Evolutionary conservation across 306 rosid genomes (phyloP).

Genomic region (Fagus crenata): DNA sequence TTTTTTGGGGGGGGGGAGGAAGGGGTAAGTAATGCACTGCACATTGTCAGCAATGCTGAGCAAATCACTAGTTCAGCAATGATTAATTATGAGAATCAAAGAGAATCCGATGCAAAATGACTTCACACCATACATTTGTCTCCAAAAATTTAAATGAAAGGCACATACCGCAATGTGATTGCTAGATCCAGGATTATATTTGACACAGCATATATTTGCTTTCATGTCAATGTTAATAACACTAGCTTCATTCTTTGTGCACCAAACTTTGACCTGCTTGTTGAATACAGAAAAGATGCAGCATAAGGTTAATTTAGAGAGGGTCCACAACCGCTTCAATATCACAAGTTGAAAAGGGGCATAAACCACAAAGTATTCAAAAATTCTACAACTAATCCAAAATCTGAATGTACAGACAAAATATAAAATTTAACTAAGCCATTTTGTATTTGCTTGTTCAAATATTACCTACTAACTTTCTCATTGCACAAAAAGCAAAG

Average conservation of each 20-base stretch:
- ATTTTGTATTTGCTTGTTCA: not conserved
- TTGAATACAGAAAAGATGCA: slow-evolving; percentile 22
- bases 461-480: not conserved
- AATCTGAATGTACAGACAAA: not conserved
- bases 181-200: slow-evolving; percentile 96
- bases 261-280: slow-evolving; percentile 92
- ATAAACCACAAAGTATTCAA: not conserved
- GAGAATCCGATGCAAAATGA: slow-evolving; percentile 20
- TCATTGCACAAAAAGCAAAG: not conserved
- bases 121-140: slow-evolving; percentile 13
- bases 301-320: slow-evolving; percentile 14
- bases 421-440: not conserved
- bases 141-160: slow-evolving; percentile 30
- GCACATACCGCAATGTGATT: slow-evolving; percentile 77
- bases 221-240: slow-evolving; percentile 93
- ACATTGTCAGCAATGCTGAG: slow-evolving; percentile 22
- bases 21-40: slow-evolving; percentile 1
- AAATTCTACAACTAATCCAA: not conserved
- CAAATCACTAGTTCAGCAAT: slow-evolving; percentile 23
- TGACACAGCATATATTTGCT: slow-evolving; percentile 97
- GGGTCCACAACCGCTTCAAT: not conserved
- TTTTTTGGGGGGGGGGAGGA: no score
- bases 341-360: not conserved
- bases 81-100: slow-evolving; percentile 28
- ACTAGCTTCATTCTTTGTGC: slow-evolving; percentile 90